Evolutionary conservation across 108 stramenopile genomes (phyloP).

Genomic region (Seminavis robusta): DNA sequence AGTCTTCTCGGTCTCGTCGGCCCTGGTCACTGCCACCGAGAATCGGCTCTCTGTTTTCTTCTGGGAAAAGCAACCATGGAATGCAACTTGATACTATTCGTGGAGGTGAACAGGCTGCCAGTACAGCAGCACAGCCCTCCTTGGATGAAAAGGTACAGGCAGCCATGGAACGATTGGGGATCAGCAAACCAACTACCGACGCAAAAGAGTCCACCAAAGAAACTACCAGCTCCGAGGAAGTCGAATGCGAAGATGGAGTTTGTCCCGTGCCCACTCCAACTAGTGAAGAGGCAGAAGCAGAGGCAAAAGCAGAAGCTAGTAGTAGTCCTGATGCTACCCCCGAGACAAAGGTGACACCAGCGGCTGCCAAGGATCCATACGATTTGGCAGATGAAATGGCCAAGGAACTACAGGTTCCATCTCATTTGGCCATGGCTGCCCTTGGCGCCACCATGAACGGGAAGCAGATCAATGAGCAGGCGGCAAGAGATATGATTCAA

Average conservation of each 20-base stretch:
- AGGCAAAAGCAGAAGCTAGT: slow-evolving; percentile 9
- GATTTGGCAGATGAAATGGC: slow-evolving; percentile 47
- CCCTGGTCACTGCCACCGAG: too few relatives aligned
- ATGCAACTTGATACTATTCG: too few relatives aligned
- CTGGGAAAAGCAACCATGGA: too few relatives aligned
- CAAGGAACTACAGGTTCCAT: slow-evolving; percentile 57
- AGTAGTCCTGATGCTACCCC: background rate
- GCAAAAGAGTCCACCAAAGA: slow-evolving; percentile 8
- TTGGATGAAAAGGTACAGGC: slow-evolving; percentile 76
- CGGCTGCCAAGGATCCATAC: slow-evolving; percentile 23
- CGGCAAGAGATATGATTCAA: slow-evolving; percentile 66
- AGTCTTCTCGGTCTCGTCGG: too few relatives aligned
- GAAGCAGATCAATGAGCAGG: slow-evolving; percentile 43
- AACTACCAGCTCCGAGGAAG: background rate
- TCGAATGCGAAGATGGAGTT: slow-evolving; percentile 57
- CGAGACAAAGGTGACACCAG: background rate
- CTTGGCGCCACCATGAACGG: slow-evolving; percentile 54
- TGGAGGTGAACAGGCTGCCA: too few relatives aligned
- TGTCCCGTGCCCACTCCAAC: slow-evolving; percentile 35
- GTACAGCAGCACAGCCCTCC: too few relatives aligned
- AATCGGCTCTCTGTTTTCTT: too few relatives aligned
- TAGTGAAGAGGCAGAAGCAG: background rate
- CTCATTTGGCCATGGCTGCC: slow-evolving; percentile 66
- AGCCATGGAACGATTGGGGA: slow-evolving; percentile 75
- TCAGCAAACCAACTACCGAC: slow-evolving; percentile 20